A percentile compares a stretch with the other conserved stretches of the same genome.
These are phyloP conservation scores for Telfairia occidentalis DNA, from an alignment of 331 rosid species.

Conservation along the genomic window DNA sequence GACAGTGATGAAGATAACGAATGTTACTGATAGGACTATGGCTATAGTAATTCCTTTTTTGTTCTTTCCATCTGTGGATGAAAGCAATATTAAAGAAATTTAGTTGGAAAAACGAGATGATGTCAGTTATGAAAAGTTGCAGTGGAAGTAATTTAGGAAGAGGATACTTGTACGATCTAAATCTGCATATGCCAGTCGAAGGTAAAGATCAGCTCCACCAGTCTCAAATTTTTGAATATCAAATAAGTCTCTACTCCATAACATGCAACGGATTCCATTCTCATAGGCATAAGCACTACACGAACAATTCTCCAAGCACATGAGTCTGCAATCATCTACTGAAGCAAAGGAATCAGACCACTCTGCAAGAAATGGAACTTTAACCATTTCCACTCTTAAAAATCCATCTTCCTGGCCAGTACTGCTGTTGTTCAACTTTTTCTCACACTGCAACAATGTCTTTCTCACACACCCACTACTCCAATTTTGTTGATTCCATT, in stretches of 20 bases:
- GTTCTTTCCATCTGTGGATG: neutral
- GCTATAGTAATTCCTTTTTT: neutral
- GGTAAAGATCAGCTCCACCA: conserved; percentile 20
- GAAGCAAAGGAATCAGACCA: neutral
- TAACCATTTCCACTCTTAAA: neutral
- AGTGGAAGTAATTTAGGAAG: neutral
- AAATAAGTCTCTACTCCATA: conserved; percentile 12
- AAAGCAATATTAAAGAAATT: neutral
- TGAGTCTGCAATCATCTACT: conserved; percentile 1
- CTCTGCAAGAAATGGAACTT: conserved; percentile 2
- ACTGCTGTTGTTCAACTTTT: neutral
- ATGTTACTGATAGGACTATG: neutral
- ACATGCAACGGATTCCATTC: conserved; percentile 15
- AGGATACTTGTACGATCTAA: neutral
- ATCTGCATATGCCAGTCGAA: conserved; percentile 27
- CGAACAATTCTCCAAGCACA: conserved; percentile 24
- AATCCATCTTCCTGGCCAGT: neutral
- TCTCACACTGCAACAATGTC: neutral
- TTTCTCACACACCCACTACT: neutral
- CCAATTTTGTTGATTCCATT: conserved; percentile 1
- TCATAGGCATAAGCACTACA: conserved; percentile 24
- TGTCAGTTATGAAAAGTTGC: neutral
- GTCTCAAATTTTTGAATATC: conserved; percentile 11
- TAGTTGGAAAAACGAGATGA: neutral
- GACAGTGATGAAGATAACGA: neutral